Base-by-base conservation (phyloP, 2,329 filamentous ascomycete genomes). In the Trichothecium sympodiale region DNA sequence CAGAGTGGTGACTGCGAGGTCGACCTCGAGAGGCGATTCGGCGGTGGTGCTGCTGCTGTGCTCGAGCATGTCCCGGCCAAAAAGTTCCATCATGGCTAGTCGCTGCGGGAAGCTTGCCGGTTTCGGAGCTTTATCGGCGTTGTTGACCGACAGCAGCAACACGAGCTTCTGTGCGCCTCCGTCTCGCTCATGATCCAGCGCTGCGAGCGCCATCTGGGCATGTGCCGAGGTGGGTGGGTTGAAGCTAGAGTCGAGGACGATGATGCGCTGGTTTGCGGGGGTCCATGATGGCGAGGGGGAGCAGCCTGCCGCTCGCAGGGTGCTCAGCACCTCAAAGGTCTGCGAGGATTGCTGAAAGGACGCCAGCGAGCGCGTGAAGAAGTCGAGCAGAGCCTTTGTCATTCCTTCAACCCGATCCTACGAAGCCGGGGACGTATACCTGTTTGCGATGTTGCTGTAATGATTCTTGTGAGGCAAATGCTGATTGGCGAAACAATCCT, bases 61-160 rank as follows among this genome's bases (percentile, higher is more conserved):
- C 20, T 25, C 20, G 20, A 25, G 20, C 12, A 12, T 27, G 2
- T 81, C 78, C 33, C 60, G 53, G 3, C 77, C 80, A 44, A 88
- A 79, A 0, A 72, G 56, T 16, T 73, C 69, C 80, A 89, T 87
- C 66, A 89, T 76, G 5, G 68, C 67, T 20, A 89, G 58, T 5
- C 83, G 64, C 36, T 82, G 65, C 29, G 72, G 71, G 45, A 87
- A 84, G 3, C 68, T 60, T 0, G 80, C 82, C 1, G 83, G 80
- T 41, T 74, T 75, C 5, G 77, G 69, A 8, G 67, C 65, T 55
- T 80, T 80, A 48, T 82, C 77, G 3, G 77, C 77, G 46, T 81
- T 82, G 40, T 76, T 69, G 23, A 75, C 70, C 0, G 76, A 67
- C 10, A 82, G 64, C 2, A 82, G 59, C 1, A 81, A 58, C 30